phyloP scores from a whole-genome alignment of 2,329 filamentous ascomycete species.

The Cladosporium sp. region DNA sequence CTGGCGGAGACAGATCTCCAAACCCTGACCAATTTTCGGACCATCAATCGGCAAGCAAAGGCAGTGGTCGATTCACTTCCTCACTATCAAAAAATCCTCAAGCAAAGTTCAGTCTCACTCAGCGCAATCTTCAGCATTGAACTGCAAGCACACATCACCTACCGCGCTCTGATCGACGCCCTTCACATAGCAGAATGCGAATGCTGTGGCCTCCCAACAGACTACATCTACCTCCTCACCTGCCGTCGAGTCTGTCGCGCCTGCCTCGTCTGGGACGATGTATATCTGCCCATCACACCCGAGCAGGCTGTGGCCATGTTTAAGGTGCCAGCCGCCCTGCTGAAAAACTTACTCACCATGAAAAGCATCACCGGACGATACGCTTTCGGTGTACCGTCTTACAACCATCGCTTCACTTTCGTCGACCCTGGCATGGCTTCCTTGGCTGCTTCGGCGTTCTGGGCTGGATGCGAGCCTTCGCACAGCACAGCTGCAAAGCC shows the following conservation, averaged over 20 bases:
- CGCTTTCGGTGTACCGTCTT: constrained; percentile 9
- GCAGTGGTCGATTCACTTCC: constrained; percentile 34
- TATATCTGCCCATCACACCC: constrained; percentile 30
- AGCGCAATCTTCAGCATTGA: constrained; percentile 30
- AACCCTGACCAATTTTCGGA: constrained; percentile 33
- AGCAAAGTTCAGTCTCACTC: constrained; percentile 30
- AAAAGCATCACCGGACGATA: constrained; percentile 20
- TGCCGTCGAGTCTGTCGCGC: constrained; percentile 39
- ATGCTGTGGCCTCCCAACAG: constrained; percentile 35
- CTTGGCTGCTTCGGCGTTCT: too few relatives aligned
- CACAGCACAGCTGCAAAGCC: too few relatives aligned
- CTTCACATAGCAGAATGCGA: constrained; percentile 33
- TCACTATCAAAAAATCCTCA: constrained; percentile 32
- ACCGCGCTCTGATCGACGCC: constrained; percentile 30
- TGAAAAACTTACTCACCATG: constrained; percentile 13
- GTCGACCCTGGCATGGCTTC: too few relatives aligned
- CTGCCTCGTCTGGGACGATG: constrained; percentile 30
- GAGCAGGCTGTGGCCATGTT: constrained; percentile 7
- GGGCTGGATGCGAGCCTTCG: too few relatives aligned
- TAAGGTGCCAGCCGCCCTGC: constrained; percentile 11
- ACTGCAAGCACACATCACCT: constrained; percentile 21
- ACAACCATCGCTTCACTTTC: too few relatives aligned
- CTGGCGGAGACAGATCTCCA: constrained; percentile 31
- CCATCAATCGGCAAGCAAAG: constrained; percentile 35
- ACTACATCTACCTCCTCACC: constrained; percentile 38